These are phyloP conservation scores for Syzygium grande DNA, from an alignment of 345 rosid species.

Conservation along the genomic window DNA sequence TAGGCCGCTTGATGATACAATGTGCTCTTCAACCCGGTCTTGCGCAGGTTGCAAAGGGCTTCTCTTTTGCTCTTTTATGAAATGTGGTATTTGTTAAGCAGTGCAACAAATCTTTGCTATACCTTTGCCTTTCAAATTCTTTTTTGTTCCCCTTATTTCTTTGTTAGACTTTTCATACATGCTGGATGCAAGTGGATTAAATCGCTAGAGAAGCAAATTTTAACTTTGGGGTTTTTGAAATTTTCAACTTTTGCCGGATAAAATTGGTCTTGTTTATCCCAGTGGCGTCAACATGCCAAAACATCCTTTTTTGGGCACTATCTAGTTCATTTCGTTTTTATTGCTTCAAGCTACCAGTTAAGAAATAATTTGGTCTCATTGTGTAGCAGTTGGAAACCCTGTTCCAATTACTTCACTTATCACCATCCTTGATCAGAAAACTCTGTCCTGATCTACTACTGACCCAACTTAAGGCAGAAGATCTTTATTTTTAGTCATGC, in stretches of 20 bases:
- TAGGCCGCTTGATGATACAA: conserved; percentile 93
- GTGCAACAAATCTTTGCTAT: neutral
- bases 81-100: neutral
- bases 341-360: neutral
- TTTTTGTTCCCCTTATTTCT: neutral
- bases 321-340: neutral
- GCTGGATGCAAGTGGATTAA: neutral
- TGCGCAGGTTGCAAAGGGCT: conserved; percentile 52
- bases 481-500: neutral
- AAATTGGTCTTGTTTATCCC: neutral
- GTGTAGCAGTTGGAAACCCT: neutral
- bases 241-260: neutral
- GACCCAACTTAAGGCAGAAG: neutral
- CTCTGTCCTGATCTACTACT: neutral
- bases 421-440: neutral
- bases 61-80: neutral
- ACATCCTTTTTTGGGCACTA: neutral
- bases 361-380: neutral
- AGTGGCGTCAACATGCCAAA: neutral
- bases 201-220: neutral
- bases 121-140: neutral
- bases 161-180: neutral
- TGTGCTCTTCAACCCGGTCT: conserved; percentile 93
- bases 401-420: neutral
- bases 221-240: neutral